Percentiles rank a stretch among this genome's conserved stretches.
phyloP scores from a whole-genome alignment of 768 basidiomycete species.

The Pulveroboletus sp. region DNA sequence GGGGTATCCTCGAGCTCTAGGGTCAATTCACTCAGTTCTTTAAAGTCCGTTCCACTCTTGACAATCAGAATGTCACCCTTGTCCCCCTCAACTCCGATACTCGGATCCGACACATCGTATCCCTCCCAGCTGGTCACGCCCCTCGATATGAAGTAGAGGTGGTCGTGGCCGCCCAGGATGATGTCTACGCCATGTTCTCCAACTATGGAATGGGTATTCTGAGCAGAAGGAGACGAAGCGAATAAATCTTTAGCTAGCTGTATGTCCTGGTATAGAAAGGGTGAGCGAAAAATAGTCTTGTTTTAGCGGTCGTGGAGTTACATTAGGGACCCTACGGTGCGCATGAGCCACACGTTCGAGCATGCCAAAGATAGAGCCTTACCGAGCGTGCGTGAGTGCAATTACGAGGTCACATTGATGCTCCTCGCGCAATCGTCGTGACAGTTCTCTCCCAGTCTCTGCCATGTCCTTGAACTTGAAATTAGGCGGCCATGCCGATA shows the following conservation, averaged over 20 bases:
- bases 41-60: constrained; percentile 89
- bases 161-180: constrained; percentile 87
- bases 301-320: constrained; percentile 5
- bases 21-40: constrained; percentile 73
- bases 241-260: constrained; percentile 60
- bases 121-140: constrained; percentile 66
- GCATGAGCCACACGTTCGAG: constrained; percentile 1
- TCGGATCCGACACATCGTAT: constrained; percentile 47
- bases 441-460: constrained; percentile 67
- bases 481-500: constrained; percentile 79
- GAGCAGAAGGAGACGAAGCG: constrained; percentile 55
- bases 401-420: constrained; percentile 78
- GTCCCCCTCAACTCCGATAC: constrained; percentile 70
- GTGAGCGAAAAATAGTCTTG: constrained; percentile 8
- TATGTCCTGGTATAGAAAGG: constrained; percentile 51
- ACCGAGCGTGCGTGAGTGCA: constrained; percentile 83
- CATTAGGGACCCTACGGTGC: constrained; percentile 28
- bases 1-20: constrained; percentile 61
- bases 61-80: constrained; percentile 66
- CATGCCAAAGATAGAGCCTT: constrained; percentile 9
- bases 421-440: constrained; percentile 64
- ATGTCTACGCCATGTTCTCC: constrained; percentile 75
- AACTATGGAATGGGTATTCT: constrained; percentile 39
- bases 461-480: constrained; percentile 78
- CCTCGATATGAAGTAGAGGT: constrained; percentile 69